Evolutionary conservation across 306 rosid species (phyloP), one percentile per base, ranked within the genome.

Genomic region (Pterocarpus santalinus): DNA sequence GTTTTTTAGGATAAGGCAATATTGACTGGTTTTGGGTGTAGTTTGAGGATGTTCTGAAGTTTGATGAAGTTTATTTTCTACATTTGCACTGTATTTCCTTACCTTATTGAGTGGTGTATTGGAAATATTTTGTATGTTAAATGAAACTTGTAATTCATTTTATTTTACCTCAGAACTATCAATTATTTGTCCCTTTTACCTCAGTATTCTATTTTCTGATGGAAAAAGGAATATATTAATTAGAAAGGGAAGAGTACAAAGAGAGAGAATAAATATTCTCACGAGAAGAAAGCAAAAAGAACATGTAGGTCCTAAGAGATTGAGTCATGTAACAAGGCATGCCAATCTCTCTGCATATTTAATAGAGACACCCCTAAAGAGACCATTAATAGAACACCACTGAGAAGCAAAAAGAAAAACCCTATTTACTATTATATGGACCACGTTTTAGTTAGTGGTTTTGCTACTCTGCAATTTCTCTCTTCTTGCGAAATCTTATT

Each of bases 41-140:
- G 68, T 38, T 64, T 63, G 57, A 63, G 74, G 60, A 73, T 65
- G 75, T 41, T 65, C 60, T 43, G 80, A 81, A 43, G 65, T 65
- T 51, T n/a, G 61, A 64, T 7, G 49, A 22, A 51, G 34, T 39
- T 51, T 61, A 33, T 62, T 76, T 53, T 73, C 49, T 39, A 41
- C 41, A 51, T 36, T 22, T 8, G 11, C 35, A 22, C 65, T 66
- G 72, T 38, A 28, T 66, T 7, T 69, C 71, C 81, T 47, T 53
- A 58, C 60, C 72, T 36, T 58, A 57, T 44, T 58, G 41, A 73
- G 46, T 82, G 69, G 51, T 58, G 51, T 69, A 17, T 33, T 57
- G 28, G 28, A 22, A 22, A 22, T 22, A 22, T 22, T 22, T 22
- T 22, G 28, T 22, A 22, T 22, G 28, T 22, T 10, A 46, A 46